These are phyloP conservation scores for Talaromyces islandicus DNA, from an alignment of 2,329 filamentous ascomycete genomes.

Conservation along the genomic window DNA sequence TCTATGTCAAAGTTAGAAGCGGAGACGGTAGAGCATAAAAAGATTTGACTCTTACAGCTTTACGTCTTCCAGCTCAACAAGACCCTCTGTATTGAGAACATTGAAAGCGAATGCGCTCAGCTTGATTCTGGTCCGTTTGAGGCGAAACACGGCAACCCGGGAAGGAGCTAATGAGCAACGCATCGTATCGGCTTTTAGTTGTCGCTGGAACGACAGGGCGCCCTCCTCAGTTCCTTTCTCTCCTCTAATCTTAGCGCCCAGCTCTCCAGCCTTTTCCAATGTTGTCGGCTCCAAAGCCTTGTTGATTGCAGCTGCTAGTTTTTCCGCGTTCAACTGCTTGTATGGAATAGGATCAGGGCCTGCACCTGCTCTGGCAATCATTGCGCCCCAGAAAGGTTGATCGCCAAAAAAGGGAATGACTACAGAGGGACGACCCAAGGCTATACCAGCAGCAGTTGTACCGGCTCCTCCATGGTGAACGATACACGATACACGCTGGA, in stretches of 20 bases:
- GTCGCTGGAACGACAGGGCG: slow-evolving; percentile 62
- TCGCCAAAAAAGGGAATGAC: slow-evolving; percentile 85
- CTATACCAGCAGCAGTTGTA: slow-evolving; percentile 81
- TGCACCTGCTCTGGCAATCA: slow-evolving; percentile 66
- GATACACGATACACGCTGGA: slow-evolving; percentile 71
- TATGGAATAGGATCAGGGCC: slow-evolving; percentile 66
- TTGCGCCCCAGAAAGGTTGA: slow-evolving; percentile 76
- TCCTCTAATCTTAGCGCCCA: slow-evolving; percentile 56
- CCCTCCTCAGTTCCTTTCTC: slow-evolving; percentile 54
- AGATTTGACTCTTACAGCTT: slow-evolving; percentile 54
- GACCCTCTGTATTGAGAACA: slow-evolving; percentile 2
- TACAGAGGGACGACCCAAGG: slow-evolving; percentile 71
- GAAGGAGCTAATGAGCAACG: slow-evolving; percentile 64
- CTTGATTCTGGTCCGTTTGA: slow-evolving; percentile 60
- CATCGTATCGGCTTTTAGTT: slow-evolving; percentile 60
- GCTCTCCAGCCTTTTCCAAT: slow-evolving; percentile 48
- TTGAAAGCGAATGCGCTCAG: slow-evolving; percentile 61
- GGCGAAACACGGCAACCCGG: slow-evolving; percentile 66
- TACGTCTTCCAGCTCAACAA: slow-evolving; percentile 54
- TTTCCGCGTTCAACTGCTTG: slow-evolving; percentile 60
- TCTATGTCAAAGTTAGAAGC: slow-evolving; percentile 20
- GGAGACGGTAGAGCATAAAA: not conserved
- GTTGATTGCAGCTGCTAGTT: slow-evolving; percentile 59
- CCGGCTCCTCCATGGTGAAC: slow-evolving; percentile 86
- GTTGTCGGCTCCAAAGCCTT: slow-evolving; percentile 57